A percentile compares a stretch with the other conserved stretches of the same genome.
Evolutionary conservation across 2,329 filamentous ascomycete species (phyloP).

Genomic region (Fusarium floridanum): DNA sequence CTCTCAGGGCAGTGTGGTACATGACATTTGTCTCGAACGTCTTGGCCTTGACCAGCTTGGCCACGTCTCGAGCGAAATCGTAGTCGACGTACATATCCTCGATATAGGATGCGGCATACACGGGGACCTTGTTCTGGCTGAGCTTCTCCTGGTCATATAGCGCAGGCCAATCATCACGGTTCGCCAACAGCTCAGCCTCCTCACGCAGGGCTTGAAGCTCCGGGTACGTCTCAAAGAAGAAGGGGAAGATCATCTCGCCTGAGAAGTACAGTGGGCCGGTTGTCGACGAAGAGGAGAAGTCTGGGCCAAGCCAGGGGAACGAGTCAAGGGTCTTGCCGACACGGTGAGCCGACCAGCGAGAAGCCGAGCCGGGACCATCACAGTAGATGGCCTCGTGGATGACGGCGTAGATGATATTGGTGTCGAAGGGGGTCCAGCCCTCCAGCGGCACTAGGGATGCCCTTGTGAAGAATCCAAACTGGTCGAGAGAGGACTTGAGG

Average conservation of each 20-base stretch:
- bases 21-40: conserved; percentile 87
- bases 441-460: conserved; percentile 79
- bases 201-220: conserved; percentile 78
- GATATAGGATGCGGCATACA: conserved; percentile 85
- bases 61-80: conserved; percentile 79
- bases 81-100: conserved; percentile 96
- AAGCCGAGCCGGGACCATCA: conserved; percentile 70
- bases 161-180: conserved; percentile 75
- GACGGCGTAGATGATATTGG: conserved; percentile 84
- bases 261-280: conserved; percentile 79
- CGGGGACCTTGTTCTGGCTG: conserved; percentile 81
- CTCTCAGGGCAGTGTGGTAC: conserved; percentile 86
- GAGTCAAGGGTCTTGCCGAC: conserved; percentile 64
- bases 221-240: conserved; percentile 84
- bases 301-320: conserved; percentile 65
- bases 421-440: conserved; percentile 76
- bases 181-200: conserved; percentile 79
- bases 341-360: conserved; percentile 81
- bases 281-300: conserved; percentile 41
- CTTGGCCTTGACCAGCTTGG: conserved; percentile 79
- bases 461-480: conserved; percentile 81
- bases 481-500: conserved; percentile 78
- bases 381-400: conserved; percentile 93
- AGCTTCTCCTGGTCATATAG: conserved; percentile 84
- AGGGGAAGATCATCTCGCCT: conserved; percentile 92